Evolutionary conservation across 2,329 filamentous ascomycete genomes (phyloP).

Genomic region (Nemania bipapillata): DNA sequence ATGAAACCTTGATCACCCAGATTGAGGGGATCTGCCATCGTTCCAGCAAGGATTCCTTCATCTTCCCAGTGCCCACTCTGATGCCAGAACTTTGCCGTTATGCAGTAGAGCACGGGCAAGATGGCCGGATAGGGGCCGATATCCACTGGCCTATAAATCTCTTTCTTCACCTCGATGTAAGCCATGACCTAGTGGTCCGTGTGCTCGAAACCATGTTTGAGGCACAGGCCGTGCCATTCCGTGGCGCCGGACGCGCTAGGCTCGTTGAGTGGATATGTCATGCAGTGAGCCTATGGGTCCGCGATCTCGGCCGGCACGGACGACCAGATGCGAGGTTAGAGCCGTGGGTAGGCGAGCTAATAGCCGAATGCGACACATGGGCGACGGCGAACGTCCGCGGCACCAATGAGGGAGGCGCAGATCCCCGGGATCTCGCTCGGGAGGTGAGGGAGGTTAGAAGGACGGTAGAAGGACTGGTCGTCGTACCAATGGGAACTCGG

Average conservation of each 20-base stretch:
- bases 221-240: conserved; percentile 69
- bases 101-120: conserved; percentile 67
- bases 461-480: conserved; percentile 58
- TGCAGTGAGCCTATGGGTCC: conserved; percentile 59
- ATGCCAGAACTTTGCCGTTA: conserved; percentile 73
- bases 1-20: conserved; percentile 74
- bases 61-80: conserved; percentile 71
- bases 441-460: conserved; percentile 57
- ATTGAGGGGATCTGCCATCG: conserved; percentile 73
- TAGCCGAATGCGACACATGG: conserved; percentile 62
- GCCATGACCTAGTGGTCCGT: conserved; percentile 66
- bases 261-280: conserved; percentile 67
- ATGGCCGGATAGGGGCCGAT: conserved; percentile 67
- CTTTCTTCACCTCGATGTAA: conserved; percentile 66
- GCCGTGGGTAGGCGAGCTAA: conserved; percentile 53
- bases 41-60: conserved; percentile 71
- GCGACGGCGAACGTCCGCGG: conserved; percentile 52
- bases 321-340: conserved; percentile 48
- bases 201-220: conserved; percentile 68
- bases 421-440: conserved; percentile 58
- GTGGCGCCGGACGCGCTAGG: conserved; percentile 60
- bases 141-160: conserved; percentile 67
- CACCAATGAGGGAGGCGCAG: conserved; percentile 59
- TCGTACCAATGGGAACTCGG: conserved; percentile 55
- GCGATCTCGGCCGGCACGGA: conserved; percentile 53